Evolutionary conservation across 805 yeast genomes (phyloP).

Genomic region (Teunomyces funiuensis): DNA sequence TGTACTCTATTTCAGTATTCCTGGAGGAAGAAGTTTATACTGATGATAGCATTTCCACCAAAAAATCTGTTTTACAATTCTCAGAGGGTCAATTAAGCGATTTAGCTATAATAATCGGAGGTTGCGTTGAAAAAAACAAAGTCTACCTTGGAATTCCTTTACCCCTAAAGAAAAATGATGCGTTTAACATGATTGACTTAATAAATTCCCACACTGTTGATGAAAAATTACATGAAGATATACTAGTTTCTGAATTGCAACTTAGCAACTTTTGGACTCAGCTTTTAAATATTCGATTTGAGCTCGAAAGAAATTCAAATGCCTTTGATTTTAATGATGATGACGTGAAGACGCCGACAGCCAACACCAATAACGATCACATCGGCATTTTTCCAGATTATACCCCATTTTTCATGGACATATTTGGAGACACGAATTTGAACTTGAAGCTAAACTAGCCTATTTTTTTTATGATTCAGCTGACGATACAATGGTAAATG

Average conservation of each 20-base stretch:
- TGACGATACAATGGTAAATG: no score
- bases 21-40: not conserved
- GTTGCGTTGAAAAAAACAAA: not conserved
- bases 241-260: slow-evolving; percentile 7
- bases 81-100: slow-evolving; percentile 4
- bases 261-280: slow-evolving; percentile 13
- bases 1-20: not conserved
- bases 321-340: not conserved
- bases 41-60: slow-evolving; percentile 3
- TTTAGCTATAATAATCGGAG: not conserved
- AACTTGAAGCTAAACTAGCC: not conserved
- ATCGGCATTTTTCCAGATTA: not conserved
- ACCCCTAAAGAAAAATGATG: slow-evolving; percentile 2
- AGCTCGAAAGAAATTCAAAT: not conserved
- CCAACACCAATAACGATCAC: not conserved
- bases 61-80: not conserved
- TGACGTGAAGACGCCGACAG: not conserved
- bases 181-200: not conserved
- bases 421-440: not conserved
- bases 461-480: no score
- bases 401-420: not conserved
- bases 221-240: not conserved
- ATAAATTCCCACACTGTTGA: not conserved
- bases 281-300: slow-evolving; percentile 2
- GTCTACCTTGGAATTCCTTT: not conserved